phyloP scores from a whole-genome alignment of 1,139 yeast genomes.

The Casaregolazyma suthepensis region DNA sequence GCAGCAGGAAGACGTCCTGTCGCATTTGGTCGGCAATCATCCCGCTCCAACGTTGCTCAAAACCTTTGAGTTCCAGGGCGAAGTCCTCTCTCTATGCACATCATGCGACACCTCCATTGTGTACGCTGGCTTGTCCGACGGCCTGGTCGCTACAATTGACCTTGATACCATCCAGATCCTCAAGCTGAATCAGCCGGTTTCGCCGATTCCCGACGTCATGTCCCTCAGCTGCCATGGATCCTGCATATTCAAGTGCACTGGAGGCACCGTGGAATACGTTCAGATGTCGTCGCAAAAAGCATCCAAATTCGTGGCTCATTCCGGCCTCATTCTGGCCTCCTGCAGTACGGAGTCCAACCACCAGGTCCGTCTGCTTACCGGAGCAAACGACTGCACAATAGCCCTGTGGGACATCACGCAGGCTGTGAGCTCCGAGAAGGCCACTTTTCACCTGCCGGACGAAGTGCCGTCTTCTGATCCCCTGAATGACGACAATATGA shows the following conservation, averaged over 20 bases:
- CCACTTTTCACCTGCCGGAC: neutral
- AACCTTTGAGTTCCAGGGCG: conserved; percentile 58
- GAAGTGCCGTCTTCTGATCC: conserved; percentile 1
- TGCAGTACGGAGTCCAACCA: conserved; percentile 19
- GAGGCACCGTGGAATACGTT: conserved; percentile 31
- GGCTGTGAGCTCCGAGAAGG: conserved; percentile 4
- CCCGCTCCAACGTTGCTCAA: conserved; percentile 26
- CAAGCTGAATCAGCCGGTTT: conserved; percentile 38
- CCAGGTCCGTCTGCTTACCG: conserved; percentile 39
- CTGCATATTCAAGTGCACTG: conserved; percentile 51
- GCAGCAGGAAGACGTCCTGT: neutral
- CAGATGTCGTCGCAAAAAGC: conserved; percentile 26
- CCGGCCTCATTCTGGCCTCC: conserved; percentile 27
- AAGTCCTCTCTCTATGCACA: conserved; percentile 54
- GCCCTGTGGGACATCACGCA: conserved; percentile 51
- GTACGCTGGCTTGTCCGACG: conserved; percentile 73
- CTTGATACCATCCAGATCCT: conserved; percentile 69
- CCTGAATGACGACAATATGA: conserved; percentile 52
- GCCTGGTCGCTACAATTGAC: conserved; percentile 77
- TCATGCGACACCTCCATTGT: conserved; percentile 52
- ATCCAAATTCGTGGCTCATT: conserved; percentile 32
- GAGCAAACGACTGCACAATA: conserved; percentile 56
- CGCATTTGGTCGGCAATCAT: neutral
- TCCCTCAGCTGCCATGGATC: conserved; percentile 48
- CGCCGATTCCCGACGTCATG: conserved; percentile 40